Evolutionary conservation across 805 yeast genomes (phyloP).

Genomic region (Saturnispora galanensis): DNA sequence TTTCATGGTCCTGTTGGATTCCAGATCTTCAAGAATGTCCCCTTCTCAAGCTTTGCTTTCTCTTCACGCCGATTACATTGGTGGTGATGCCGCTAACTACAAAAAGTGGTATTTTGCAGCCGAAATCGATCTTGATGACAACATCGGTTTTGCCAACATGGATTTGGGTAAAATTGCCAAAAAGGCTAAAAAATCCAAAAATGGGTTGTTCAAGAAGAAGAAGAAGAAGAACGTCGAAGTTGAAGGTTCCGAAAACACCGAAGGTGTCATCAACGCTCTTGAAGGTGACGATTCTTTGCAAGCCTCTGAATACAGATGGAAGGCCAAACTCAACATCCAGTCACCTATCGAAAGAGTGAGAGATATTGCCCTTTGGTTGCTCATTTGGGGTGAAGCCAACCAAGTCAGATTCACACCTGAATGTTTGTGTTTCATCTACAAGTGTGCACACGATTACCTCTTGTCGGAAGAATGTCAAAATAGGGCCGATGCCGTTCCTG

Average conservation of each 20-base stretch:
- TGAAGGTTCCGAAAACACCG: conserved; percentile 59
- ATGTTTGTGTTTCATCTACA: conserved; percentile 86
- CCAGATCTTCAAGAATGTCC: conserved; percentile 80
- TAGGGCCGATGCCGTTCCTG: conserved; percentile 72
- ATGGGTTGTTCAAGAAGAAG: conserved; percentile 31
- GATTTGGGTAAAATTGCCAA: conserved; percentile 63
- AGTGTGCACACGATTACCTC: conserved; percentile 88
- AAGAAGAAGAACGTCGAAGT: conserved; percentile 68
- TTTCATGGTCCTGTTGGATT: conserved; percentile 75
- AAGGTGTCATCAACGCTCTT: conserved; percentile 47
- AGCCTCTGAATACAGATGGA: conserved; percentile 80
- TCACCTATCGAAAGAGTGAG: conserved; percentile 73
- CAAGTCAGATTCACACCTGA: conserved; percentile 91
- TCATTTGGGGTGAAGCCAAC: conserved; percentile 86
- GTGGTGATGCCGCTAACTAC: conserved; percentile 79
- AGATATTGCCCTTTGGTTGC: conserved; percentile 63
- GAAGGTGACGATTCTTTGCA: conserved; percentile 81
- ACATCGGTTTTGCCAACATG: conserved; percentile 77
- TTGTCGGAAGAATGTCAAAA: conserved; percentile 86
- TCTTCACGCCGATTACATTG: conserved; percentile 79
- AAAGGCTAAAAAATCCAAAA: conserved; percentile 73
- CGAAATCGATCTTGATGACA: conserved; percentile 77
- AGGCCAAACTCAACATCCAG: conserved; percentile 63
- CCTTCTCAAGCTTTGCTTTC: conserved; percentile 80
- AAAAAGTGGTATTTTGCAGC: conserved; percentile 87